Percentiles rank a stretch among this genome's conserved stretches.
Evolutionary conservation across 306 rosid genomes (phyloP).

Genomic region (Hippophae rhamnoides): DNA sequence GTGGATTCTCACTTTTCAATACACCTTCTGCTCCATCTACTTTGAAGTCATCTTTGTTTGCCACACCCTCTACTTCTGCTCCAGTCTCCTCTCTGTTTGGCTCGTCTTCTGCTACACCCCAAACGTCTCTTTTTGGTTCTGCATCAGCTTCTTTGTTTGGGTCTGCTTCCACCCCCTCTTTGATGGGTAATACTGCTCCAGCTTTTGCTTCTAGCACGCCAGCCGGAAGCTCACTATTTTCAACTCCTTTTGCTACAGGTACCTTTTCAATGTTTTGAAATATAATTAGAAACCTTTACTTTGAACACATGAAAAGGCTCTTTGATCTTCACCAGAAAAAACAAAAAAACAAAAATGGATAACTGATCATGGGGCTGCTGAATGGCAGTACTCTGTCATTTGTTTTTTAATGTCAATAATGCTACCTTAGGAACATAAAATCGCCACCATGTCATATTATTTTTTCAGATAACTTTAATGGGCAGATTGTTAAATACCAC

Average conservation of each 20-base stretch:
- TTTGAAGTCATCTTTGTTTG: constrained; percentile 49
- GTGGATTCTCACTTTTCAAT: constrained; percentile 65
- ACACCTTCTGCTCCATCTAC: constrained; percentile 70
- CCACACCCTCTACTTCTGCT: constrained; percentile 67
- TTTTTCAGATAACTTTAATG: too few species aligned
- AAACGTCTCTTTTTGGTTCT: constrained; percentile 49
- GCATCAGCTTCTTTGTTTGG: constrained; percentile 50
- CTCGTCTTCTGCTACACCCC: constrained; percentile 56
- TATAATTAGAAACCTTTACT: neutral
- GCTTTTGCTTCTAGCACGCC: constrained; percentile 49
- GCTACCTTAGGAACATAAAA: too few species aligned
- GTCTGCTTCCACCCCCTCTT: constrained; percentile 54
- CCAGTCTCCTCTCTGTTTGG: constrained; percentile 46
- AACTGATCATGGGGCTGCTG: neutral
- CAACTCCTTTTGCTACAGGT: constrained; percentile 79
- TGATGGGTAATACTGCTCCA: constrained; percentile 40
- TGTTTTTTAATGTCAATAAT: too few species aligned
- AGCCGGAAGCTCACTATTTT: constrained; percentile 54
- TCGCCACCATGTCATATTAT: too few species aligned
- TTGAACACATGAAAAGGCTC: neutral
- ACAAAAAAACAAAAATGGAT: neutral
- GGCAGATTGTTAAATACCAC: too few species aligned
- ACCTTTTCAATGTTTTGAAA: constrained; percentile 20
- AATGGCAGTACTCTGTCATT: too few species aligned
- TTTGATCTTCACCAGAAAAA: neutral